phyloP scores from a whole-genome alignment of 331 rosid genomes.

The Malus hybrid region DNA sequence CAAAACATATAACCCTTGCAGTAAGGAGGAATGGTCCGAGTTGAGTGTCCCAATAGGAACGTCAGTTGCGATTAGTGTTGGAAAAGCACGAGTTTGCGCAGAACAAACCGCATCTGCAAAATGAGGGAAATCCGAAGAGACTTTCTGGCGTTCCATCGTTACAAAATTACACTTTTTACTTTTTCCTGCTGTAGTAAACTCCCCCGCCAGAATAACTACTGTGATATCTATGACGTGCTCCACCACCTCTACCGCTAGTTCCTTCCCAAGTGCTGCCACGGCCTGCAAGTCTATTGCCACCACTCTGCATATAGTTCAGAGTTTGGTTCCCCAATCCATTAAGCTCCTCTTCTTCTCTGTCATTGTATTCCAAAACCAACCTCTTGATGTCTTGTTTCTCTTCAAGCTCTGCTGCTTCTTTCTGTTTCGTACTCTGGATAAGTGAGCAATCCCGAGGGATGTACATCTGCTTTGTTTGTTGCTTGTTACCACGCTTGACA shows the following conservation, averaged over 20 bases:
- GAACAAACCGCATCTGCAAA: neutral
- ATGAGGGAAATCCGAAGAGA: neutral
- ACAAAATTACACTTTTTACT: slow-evolving; percentile 25
- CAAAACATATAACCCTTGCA: neutral
- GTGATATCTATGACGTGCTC: slow-evolving; percentile 67
- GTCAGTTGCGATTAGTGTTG: neutral
- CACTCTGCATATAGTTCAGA: slow-evolving; percentile 64
- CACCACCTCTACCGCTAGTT: slow-evolving; percentile 55
- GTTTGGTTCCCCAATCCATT: slow-evolving; percentile 81
- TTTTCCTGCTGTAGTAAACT: slow-evolving; percentile 59
- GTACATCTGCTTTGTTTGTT: slow-evolving; percentile 91
- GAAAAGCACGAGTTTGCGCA: neutral
- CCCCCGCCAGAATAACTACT: slow-evolving; percentile 59
- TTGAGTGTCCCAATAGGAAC: neutral
- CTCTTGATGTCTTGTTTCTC: slow-evolving; percentile 99
- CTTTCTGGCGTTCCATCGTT: neutral
- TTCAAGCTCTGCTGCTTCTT: slow-evolving; percentile 97
- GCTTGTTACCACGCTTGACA: slow-evolving; percentile 98
- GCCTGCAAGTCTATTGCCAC: slow-evolving; percentile 42
- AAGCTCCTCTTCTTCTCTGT: slow-evolving; percentile 95
- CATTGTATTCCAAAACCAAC: slow-evolving; percentile 87
- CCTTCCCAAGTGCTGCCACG: slow-evolving; percentile 69
- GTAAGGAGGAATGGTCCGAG: neutral
- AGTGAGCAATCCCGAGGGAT: slow-evolving; percentile 84
- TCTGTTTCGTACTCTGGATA: slow-evolving; percentile 93